Evolutionary conservation across 2,329 filamentous ascomycete genomes (phyloP), one percentile per base, ranked within the genome.

Genomic region (Alternaria alternata): DNA sequence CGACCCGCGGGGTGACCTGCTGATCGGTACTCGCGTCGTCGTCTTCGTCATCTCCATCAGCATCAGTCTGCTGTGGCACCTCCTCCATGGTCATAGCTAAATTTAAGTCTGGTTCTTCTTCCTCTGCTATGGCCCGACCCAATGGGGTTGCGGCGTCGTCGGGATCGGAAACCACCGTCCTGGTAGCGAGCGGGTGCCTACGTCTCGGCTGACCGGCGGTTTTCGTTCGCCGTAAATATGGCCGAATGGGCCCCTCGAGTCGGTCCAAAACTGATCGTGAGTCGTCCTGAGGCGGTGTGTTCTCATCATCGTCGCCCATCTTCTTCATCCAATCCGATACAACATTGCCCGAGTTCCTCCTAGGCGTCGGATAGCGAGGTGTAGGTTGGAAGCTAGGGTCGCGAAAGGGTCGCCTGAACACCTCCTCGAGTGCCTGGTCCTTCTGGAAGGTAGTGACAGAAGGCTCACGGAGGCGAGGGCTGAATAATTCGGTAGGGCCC

Each of bases 281-380:
- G 68, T 89, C 84, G 68, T 90, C 88, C 61, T 86, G 81, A 8
- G 88, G 88, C 14, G 87, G 85, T 59, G 87, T 84, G 64, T 88
- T 84, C 71, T 90, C 88, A 59, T 86, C 84, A 41, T 85, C 84
- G 75, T 83, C 76, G 20, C 84, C 86, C 71, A 88, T 85, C 20
- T 79, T 81, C 61, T 93, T 91, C 91, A 97, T 97, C 94, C 94
- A 97, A 67, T 91, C 89, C 28, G 91, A 89, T 52, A 97, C 93
- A 0, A 92, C 91, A 60, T 89, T 93, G 65, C 91, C 90, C 1
- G 90, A 92, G 75, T 93, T 90, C 38, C 87, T 86, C 62, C 89
- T 86, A 66, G 92, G 89, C 28, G 70, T 60, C 9, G 75, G 75
- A 63, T 79, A 76, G 56, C 77, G 67, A 1, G 77, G 74, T 4